Conservation (phyloP, 805 yeast species). For the Candida xiaguanensis region DNA sequence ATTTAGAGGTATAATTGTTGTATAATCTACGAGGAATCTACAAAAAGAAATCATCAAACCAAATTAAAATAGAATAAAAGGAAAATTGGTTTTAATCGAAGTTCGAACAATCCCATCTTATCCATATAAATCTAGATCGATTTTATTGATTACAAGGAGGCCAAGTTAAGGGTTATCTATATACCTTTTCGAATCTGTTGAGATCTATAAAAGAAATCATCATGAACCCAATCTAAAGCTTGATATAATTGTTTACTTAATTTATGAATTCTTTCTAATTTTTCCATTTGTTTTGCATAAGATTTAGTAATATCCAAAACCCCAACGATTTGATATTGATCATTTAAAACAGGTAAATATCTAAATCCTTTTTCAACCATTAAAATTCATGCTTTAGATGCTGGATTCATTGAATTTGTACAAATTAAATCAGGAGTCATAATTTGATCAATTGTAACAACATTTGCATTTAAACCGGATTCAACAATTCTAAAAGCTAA, state of each 20-base stretch:
- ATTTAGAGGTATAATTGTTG: too few relatives aligned
- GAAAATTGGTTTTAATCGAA: too few relatives aligned
- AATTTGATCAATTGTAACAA: slow-evolving; percentile 67
- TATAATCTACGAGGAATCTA: too few relatives aligned
- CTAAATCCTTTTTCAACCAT: slow-evolving; percentile 84
- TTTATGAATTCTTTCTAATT: slow-evolving; percentile 75
- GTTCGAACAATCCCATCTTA: too few relatives aligned
- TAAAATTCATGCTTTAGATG: slow-evolving; percentile 76
- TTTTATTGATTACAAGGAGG: too few relatives aligned
- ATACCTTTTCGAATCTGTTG: too few relatives aligned
- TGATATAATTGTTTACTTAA: slow-evolving; percentile 73
- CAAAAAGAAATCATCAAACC: too few relatives aligned
- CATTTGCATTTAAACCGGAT: slow-evolving; percentile 59
- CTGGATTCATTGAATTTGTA: slow-evolving; percentile 67
- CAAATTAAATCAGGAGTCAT: slow-evolving; percentile 86
- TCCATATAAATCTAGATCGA: too few relatives aligned
- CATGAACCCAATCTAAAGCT: slow-evolving; percentile 76
- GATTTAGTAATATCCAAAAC: slow-evolving; percentile 89
- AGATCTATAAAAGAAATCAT: too few relatives aligned
- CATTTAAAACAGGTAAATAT: slow-evolving; percentile 80
- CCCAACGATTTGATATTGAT: slow-evolving; percentile 65
- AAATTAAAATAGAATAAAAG: too few relatives aligned
- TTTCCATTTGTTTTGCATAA: slow-evolving; percentile 87
- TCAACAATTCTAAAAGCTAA: slow-evolving; percentile 84
- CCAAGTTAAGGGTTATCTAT: too few relatives aligned